A percentile compares a stretch with the other conserved stretches of the same genome.
Conservation (phyloP, 1,139 yeast species). For the Pichia sp. region DNA sequence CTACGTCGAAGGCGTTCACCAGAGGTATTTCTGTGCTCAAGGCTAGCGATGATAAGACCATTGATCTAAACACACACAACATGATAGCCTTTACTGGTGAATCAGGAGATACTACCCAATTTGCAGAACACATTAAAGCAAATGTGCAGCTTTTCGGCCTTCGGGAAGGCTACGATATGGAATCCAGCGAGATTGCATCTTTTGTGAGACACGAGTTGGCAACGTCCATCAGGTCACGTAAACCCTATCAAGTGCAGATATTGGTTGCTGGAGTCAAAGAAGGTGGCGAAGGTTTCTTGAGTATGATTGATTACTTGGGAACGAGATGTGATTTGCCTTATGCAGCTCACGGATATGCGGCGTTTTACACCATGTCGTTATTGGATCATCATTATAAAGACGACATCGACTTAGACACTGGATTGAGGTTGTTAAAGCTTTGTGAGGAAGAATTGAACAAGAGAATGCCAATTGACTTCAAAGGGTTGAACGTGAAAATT, state of each 20-base stretch:
- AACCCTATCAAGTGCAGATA: constrained; percentile 92
- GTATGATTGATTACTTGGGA: constrained; percentile 93
- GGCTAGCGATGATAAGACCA: constrained; percentile 83
- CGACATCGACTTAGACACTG: constrained; percentile 75
- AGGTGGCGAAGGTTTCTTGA: constrained; percentile 59
- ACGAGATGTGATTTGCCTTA: constrained; percentile 88
- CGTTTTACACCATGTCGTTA: constrained; percentile 84
- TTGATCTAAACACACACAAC: constrained; percentile 68
- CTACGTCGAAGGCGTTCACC: constrained; percentile 90
- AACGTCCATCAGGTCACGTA: constrained; percentile 77
- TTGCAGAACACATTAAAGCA: constrained; percentile 91
- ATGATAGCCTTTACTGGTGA: constrained; percentile 92
- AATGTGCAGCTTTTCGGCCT: constrained; percentile 84
- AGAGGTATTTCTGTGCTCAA: constrained; percentile 90
- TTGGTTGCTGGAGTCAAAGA: constrained; percentile 79
- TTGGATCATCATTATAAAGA: constrained; percentile 86
- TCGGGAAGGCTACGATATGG: constrained; percentile 78
- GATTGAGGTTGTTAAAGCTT: constrained; percentile 63
- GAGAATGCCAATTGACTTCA: constrained; percentile 95
- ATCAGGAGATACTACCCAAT: constrained; percentile 95
- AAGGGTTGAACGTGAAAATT: constrained; percentile 69
- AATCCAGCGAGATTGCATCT: constrained; percentile 81
- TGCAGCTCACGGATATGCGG: constrained; percentile 97
- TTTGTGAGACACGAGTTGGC: constrained; percentile 89
- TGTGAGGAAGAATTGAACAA: constrained; percentile 76